Evolutionary conservation across 2,329 filamentous ascomycete genomes (phyloP).

Genomic region (Fonsecaea nubica): DNA sequence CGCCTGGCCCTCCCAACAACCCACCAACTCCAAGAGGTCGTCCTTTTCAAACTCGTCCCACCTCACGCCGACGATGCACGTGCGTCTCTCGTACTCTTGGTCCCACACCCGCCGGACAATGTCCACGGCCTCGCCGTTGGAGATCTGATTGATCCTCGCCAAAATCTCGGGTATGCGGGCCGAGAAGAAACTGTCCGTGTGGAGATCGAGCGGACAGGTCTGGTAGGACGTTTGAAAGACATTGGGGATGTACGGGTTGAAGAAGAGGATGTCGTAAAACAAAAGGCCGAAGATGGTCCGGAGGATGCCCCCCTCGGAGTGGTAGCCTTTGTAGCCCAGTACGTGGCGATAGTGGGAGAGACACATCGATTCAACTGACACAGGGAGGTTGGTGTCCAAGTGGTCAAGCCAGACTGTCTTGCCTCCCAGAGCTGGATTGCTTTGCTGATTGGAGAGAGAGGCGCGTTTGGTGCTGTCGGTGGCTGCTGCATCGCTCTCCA

Average conservation of each 20-base stretch:
- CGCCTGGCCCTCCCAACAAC: slow-evolving; percentile 79
- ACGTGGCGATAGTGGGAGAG: slow-evolving; percentile 80
- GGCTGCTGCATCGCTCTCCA: slow-evolving; percentile 13
- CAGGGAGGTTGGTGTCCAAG: slow-evolving; percentile 71
- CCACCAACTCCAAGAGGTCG: slow-evolving; percentile 79
- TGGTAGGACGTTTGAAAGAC: slow-evolving; percentile 97
- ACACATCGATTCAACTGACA: slow-evolving; percentile 93
- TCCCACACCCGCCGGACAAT: slow-evolving; percentile 74
- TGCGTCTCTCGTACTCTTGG: slow-evolving; percentile 71
- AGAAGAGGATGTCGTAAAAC: slow-evolving; percentile 91
- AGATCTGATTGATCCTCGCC: slow-evolving; percentile 81
- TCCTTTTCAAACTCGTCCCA: slow-evolving; percentile 79
- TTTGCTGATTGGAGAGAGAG: slow-evolving; percentile 23
- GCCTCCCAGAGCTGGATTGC: slow-evolving; percentile 46
- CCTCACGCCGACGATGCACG: slow-evolving; percentile 88
- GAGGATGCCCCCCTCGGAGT: slow-evolving; percentile 88
- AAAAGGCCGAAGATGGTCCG: slow-evolving; percentile 90
- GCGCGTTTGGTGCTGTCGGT: slow-evolving; percentile 30
- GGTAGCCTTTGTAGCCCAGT: slow-evolving; percentile 88
- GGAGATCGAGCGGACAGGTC: slow-evolving; percentile 88
- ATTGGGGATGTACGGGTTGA: slow-evolving; percentile 78
- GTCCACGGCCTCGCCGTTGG: slow-evolving; percentile 74
- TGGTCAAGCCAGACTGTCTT: slow-evolving; percentile 91
- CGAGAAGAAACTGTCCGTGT: slow-evolving; percentile 90
- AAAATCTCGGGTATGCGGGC: slow-evolving; percentile 89